Evolutionary conservation across 495 filamentous ascomycete genomes (phyloP).

Genomic region (Tetracladium setigerum): DNA sequence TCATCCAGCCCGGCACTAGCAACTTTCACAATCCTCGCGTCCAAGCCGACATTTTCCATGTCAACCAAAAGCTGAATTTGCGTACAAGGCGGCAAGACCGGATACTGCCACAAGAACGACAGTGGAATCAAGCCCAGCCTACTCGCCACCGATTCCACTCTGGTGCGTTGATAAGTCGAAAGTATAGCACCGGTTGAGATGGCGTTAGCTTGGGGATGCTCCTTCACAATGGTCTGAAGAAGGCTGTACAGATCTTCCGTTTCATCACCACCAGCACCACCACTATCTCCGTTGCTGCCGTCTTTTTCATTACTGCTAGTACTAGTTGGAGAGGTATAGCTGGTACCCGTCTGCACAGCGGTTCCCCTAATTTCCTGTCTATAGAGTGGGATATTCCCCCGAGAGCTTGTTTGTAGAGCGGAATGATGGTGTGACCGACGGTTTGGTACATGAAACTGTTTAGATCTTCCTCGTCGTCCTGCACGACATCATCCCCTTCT

Average conservation of each 20-base stretch:
- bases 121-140: slow-evolving; percentile 73
- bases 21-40: slow-evolving; percentile 87
- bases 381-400: slow-evolving; percentile 44
- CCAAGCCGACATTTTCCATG: slow-evolving; percentile 69
- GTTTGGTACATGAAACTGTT: slow-evolving; percentile 99
- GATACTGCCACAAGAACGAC: slow-evolving; percentile 86
- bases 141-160: slow-evolving; percentile 79
- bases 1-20: slow-evolving; percentile 85
- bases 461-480: slow-evolving; percentile 53
- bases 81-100: slow-evolving; percentile 47
- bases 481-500: neutral
- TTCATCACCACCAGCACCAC: slow-evolving; percentile 51
- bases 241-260: slow-evolving; percentile 80
- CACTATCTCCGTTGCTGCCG: neutral
- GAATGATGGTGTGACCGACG: slow-evolving; percentile 80
- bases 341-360: slow-evolving; percentile 17
- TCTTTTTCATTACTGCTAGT: neutral
- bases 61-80: slow-evolving; percentile 55
- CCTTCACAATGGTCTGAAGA: slow-evolving; percentile 49
- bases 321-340: slow-evolving; percentile 32
- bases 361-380: slow-evolving; percentile 41
- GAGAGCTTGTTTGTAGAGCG: slow-evolving; percentile 73
- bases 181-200: slow-evolving; percentile 88
- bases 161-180: slow-evolving; percentile 88
- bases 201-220: slow-evolving; percentile 73